Percentiles rank a stretch among this genome's conserved stretches.
These are phyloP conservation scores for Daldinia decipiens DNA, from an alignment of 495 filamentous ascomycete genomes.

Conservation along the genomic window DNA sequence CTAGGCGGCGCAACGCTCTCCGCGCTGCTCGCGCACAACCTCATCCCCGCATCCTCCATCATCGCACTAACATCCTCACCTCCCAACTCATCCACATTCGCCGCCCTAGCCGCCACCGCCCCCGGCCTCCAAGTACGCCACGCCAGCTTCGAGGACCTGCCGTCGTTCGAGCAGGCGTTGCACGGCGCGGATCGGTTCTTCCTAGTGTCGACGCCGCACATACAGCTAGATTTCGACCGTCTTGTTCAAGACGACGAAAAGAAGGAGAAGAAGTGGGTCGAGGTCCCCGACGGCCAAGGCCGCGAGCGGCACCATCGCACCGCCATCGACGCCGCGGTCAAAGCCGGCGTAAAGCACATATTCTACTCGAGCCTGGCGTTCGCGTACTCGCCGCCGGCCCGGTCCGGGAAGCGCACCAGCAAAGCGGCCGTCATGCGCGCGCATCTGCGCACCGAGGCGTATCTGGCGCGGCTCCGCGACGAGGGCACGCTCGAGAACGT, in stretches of 20 bases:
- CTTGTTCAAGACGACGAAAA: too few relatives aligned
- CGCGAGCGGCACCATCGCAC: slow-evolving; percentile 59
- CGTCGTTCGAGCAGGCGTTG: slow-evolving; percentile 52
- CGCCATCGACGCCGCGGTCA: slow-evolving; percentile 67
- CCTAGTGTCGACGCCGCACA: slow-evolving; percentile 57
- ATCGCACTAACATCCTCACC: slow-evolving; percentile 53
- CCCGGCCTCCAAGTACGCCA: slow-evolving; percentile 52
- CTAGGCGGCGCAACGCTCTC: slow-evolving; percentile 55
- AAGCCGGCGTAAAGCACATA: slow-evolving; percentile 68
- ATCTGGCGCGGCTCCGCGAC: slow-evolving; percentile 54
- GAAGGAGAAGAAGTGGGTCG: neutral
- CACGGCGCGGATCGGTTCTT: slow-evolving; percentile 57
- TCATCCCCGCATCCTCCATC: slow-evolving; percentile 48
- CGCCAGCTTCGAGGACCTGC: slow-evolving; percentile 55
- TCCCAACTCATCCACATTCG: slow-evolving; percentile 41
- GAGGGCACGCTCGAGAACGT: slow-evolving; percentile 50
- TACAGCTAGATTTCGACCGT: slow-evolving; percentile 40
- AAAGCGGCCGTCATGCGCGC: slow-evolving; percentile 71
- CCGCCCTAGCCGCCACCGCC: slow-evolving; percentile 35
- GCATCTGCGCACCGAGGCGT: slow-evolving; percentile 70
- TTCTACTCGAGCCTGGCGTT: slow-evolving; percentile 73
- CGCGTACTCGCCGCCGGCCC: slow-evolving; percentile 3
- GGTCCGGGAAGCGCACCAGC: neutral
- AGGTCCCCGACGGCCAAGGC: slow-evolving; percentile 42
- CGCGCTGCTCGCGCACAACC: slow-evolving; percentile 52